These are phyloP conservation scores for Ilyonectria destructans DNA, from an alignment of 2,329 filamentous ascomycete genomes.

Conservation along the genomic window DNA sequence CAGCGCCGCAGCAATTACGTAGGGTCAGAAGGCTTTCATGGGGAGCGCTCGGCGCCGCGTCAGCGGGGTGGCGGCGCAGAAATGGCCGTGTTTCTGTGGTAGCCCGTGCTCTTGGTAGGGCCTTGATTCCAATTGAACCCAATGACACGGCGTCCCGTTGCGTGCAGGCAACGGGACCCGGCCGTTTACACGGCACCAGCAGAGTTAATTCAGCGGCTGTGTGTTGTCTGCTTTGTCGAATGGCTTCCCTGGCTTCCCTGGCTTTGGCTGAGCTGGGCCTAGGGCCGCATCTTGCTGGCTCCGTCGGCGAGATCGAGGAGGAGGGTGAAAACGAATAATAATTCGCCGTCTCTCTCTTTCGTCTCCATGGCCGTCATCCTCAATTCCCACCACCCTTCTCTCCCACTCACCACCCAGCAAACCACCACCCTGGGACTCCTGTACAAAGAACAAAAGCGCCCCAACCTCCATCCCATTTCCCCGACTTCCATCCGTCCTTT, in stretches of 20 bases:
- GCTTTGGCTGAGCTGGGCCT: constrained; percentile 23
- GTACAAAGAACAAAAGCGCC: neutral
- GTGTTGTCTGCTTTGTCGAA: constrained; percentile 13
- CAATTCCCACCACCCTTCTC: constrained; percentile 9
- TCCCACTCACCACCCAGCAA: neutral
- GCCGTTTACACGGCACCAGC: constrained; percentile 2
- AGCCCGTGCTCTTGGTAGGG: neutral
- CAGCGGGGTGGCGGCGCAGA: neutral
- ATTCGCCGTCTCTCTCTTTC: constrained; percentile 11
- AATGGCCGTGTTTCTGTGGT: neutral
- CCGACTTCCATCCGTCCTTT: neutral
- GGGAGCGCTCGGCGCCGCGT: constrained; percentile 2
- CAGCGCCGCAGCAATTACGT: constrained; percentile 1
- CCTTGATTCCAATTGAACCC: neutral
- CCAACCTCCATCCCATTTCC: constrained; percentile 3
- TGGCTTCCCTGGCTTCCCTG: constrained; percentile 8
- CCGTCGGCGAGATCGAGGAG: constrained; percentile 22
- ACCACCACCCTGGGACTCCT: neutral
- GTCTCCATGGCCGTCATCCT: constrained; percentile 18
- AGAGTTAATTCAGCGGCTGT: constrained; percentile 2
- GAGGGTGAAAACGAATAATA: constrained; percentile 22
- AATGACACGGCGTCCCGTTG: neutral
- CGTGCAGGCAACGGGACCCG: neutral
- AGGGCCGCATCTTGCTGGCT: constrained; percentile 18
- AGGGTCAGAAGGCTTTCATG: neutral